These are phyloP conservation scores for Tolypocladium nubicola DNA, from an alignment of 2,329 filamentous ascomycete genomes.

Conservation along the genomic window DNA sequence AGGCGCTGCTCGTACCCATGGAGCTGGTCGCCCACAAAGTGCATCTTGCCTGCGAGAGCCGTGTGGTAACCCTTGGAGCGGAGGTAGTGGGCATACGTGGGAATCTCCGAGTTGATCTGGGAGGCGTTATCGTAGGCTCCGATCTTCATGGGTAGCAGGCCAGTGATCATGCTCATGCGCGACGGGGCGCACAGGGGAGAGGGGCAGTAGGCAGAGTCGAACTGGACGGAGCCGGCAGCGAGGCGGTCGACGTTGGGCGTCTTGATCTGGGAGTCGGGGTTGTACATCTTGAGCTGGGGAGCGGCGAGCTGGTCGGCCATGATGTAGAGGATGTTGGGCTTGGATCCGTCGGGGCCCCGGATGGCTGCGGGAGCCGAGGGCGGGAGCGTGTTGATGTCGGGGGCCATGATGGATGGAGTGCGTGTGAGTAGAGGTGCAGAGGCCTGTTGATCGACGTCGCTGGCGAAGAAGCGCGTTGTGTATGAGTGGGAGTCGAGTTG, in stretches of 20 bases:
- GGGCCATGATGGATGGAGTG: slow-evolving; percentile 43
- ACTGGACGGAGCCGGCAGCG: slow-evolving; percentile 73
- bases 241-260: slow-evolving; percentile 83
- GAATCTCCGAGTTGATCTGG: slow-evolving; percentile 71
- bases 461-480: not conserved
- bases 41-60: slow-evolving; percentile 89
- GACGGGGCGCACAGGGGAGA: slow-evolving; percentile 87
- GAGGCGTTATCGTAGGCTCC: slow-evolving; percentile 86
- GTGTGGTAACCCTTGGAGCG: slow-evolving; percentile 81
- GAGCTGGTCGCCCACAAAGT: slow-evolving; percentile 89
- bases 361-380: slow-evolving; percentile 32
- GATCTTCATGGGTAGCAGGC: slow-evolving; percentile 84
- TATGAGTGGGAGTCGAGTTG: not conserved
- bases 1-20: slow-evolving; percentile 88
- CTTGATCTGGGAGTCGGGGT: slow-evolving; percentile 78
- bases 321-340: slow-evolving; percentile 56
- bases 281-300: slow-evolving; percentile 85
- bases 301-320: slow-evolving; percentile 95
- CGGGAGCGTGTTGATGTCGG: slow-evolving; percentile 64
- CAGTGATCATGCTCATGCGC: slow-evolving; percentile 89
- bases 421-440: not conserved
- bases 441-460: not conserved
- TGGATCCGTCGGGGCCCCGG: slow-evolving; percentile 12
- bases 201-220: slow-evolving; percentile 90
- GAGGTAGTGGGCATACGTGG: slow-evolving; percentile 88